Conservation (phyloP, 495 filamentous ascomycete genomes). For the Aspergillus heteromorphus region DNA sequence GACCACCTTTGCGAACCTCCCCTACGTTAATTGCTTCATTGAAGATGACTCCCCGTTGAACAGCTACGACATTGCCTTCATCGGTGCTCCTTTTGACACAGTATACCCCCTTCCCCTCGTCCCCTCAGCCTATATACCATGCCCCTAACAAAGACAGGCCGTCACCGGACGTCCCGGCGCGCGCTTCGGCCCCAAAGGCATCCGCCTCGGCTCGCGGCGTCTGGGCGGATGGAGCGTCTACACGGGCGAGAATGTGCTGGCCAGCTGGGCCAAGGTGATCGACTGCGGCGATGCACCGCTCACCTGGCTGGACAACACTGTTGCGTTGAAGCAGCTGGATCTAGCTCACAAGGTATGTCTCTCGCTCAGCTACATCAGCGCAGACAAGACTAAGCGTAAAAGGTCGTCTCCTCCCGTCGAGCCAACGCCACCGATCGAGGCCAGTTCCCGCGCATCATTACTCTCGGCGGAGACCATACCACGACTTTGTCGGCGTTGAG, state of each 20-base stretch:
- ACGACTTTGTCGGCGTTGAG: slow-evolving; percentile 45
- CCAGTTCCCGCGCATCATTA: slow-evolving; percentile 40
- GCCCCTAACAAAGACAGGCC: slow-evolving; percentile 3
- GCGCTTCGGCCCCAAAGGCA: slow-evolving; percentile 44
- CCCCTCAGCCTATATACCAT: background rate
- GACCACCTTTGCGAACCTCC: slow-evolving; percentile 45
- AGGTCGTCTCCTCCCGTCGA: slow-evolving; percentile 22
- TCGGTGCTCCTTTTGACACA: slow-evolving; percentile 49
- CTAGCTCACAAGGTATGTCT: slow-evolving; percentile 35
- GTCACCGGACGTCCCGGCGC: slow-evolving; percentile 48
- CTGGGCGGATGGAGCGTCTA: slow-evolving; percentile 39
- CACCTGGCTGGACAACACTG: slow-evolving; percentile 48
- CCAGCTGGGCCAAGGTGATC: slow-evolving; percentile 43
- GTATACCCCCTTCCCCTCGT: slow-evolving; percentile 6
- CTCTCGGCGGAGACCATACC: slow-evolving; percentile 49
- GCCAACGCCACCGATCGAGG: slow-evolving; percentile 16
- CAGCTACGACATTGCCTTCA: slow-evolving; percentile 28
- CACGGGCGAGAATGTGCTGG: slow-evolving; percentile 39
- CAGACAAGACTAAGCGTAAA: background rate
- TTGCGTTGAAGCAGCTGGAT: slow-evolving; percentile 46
- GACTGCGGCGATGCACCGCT: slow-evolving; percentile 51
- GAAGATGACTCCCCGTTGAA: slow-evolving; percentile 10
- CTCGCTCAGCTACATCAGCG: background rate
- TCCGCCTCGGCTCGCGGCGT: slow-evolving; percentile 41
- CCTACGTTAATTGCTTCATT: slow-evolving; percentile 38